Base-by-base conservation (phyloP, 2,329 filamentous ascomycete species). In the Akanthomyces uredinophilus region DNA sequence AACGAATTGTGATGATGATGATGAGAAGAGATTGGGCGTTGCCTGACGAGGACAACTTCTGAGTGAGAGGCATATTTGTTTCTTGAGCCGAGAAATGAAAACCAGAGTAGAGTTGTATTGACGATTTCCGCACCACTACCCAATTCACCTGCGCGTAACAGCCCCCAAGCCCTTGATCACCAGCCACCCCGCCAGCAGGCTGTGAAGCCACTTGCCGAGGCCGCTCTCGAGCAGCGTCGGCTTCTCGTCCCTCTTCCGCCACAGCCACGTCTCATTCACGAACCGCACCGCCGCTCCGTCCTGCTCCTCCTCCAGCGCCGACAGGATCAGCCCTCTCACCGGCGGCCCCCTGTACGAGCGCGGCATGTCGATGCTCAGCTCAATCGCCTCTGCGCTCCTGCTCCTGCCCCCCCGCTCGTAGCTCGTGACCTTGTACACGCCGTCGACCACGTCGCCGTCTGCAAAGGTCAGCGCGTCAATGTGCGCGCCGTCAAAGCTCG, bases 211-310 rank as follows among this genome's bases (percentile, higher is more conserved):
- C 3, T 64, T 65, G 1, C 71, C 71, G 1, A 71, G 14, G 0
- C 64, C 35, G 2, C 65, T 63, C 63, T 76, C 74, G 27, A 76
- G 63, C 57, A 75, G 55, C 13, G 69, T 68, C 18, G 69, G 66
- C 53, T 65, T 66, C 53, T 74, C 73, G 20, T 66, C 63, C 18
- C 58, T 37, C 13, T 61, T 65, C 49, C 74, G 68, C 74, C 74
- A 76, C 70, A 74, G 72, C 74, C 74, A 75, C n/a, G 74, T 75
- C 69, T 76, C 74, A 62, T 75, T 75, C 51, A 74, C 67, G 54
- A 76, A 72, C 8, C 71, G 66, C 29, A 71, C 64, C 14, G 54
- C 32, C 32, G 32, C 32, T 11, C 59, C 59, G 4, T 59, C 59
- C 4, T 50, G 44, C 2, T 11, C 56, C 11, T 62, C 58, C 46